These are phyloP conservation scores for Xylaria polymorpha DNA, from an alignment of 2,329 filamentous ascomycete species.

Conservation along the genomic window DNA sequence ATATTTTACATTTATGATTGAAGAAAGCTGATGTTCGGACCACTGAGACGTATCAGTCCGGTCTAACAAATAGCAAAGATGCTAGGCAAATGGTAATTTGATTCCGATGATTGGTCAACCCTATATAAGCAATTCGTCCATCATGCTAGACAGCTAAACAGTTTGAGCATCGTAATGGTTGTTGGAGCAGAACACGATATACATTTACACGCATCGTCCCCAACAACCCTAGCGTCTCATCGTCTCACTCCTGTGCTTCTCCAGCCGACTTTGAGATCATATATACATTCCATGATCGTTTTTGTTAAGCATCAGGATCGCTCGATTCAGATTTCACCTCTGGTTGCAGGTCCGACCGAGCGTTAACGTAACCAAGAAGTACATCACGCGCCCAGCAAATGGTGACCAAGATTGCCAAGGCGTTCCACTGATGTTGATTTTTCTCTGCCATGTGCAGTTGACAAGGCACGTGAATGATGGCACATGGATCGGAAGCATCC, in stretches of 20 bases:
- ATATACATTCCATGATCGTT: slow-evolving; percentile 34
- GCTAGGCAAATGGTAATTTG: background rate
- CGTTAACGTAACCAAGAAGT: slow-evolving; percentile 32
- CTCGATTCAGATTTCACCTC: slow-evolving; percentile 33
- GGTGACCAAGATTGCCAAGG: slow-evolving; percentile 50
- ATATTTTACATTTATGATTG: background rate
- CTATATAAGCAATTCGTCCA: background rate
- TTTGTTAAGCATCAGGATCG: slow-evolving; percentile 44
- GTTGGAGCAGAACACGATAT: background rate
- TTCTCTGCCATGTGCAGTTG: slow-evolving; percentile 48
- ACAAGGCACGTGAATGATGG: slow-evolving; percentile 45
- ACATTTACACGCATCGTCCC: background rate
- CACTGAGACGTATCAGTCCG: background rate
- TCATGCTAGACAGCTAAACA: too few relatives aligned
- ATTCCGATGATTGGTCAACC: background rate
- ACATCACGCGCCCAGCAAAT: slow-evolving; percentile 51
- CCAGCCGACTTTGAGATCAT: background rate
- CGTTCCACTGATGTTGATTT: slow-evolving; percentile 51
- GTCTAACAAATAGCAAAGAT: background rate
- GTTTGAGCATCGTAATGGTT: background rate
- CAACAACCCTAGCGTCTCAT: background rate
- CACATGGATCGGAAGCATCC: slow-evolving; percentile 45
- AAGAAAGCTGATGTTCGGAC: background rate
- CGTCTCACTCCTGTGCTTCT: slow-evolving; percentile 3
- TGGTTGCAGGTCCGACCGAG: slow-evolving; percentile 25